A percentile compares a stretch with the other conserved stretches of the same genome.
Conservation (phyloP, 2,329 filamentous ascomycete species). For the Mariannaea sp. region DNA sequence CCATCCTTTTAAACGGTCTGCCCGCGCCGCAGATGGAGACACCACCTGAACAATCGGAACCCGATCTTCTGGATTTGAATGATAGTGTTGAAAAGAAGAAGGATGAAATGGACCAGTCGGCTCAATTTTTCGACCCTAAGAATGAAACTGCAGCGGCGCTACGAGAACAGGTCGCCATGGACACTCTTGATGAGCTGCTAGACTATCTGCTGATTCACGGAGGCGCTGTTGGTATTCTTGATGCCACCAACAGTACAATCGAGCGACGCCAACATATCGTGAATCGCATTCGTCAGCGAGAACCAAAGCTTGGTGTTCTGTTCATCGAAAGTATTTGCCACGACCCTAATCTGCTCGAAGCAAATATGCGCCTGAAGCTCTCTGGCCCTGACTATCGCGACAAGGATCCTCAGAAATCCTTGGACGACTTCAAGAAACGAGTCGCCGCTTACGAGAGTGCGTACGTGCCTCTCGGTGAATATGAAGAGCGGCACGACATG, state of each 20-base stretch:
- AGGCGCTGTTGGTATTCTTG: constrained; percentile 91
- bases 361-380: constrained; percentile 96
- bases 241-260: constrained; percentile 96
- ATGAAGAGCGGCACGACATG: constrained; percentile 88
- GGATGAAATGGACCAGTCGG: constrained; percentile 78
- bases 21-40: constrained; percentile 41
- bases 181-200: constrained; percentile 88
- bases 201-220: constrained; percentile 83
- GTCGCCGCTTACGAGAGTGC: constrained; percentile 93
- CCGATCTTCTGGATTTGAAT: constrained; percentile 46
- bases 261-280: constrained; percentile 83
- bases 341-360: constrained; percentile 82
- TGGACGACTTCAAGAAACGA: constrained; percentile 90
- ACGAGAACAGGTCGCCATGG: constrained; percentile 88
- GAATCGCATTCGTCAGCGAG: constrained; percentile 78
- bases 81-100: constrained; percentile 33
- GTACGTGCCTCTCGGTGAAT: constrained; percentile 87
- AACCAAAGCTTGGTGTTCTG: constrained; percentile 86
- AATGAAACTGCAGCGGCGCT: constrained; percentile 83
- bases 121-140: constrained; percentile 89
- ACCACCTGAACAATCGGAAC: constrained; percentile 43
- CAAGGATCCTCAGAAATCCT: constrained; percentile 83
- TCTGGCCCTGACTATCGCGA: constrained; percentile 95
- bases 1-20: constrained; percentile 62
- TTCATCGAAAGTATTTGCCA: constrained; percentile 96